phyloP scores from a whole-genome alignment of 495 filamentous ascomycete species.

The Aspergillus coremiiformis region DNA sequence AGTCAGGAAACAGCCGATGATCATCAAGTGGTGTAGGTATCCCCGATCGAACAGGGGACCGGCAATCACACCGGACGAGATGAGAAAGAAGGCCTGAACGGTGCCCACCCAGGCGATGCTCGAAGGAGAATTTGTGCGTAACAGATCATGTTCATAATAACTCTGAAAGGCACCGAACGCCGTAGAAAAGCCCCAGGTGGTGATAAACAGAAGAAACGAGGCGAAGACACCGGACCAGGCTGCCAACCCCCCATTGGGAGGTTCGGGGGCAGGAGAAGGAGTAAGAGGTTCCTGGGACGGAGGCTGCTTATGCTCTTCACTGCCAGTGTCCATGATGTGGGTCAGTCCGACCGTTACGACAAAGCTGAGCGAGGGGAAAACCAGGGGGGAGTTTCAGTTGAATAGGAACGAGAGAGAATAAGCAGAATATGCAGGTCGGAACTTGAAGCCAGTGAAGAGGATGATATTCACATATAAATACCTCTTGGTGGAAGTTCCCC shows the following conservation, averaged over 20 bases:
- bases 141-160: constrained; percentile 45
- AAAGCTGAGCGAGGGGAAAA: too few relatives aligned
- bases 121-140: constrained; percentile 37
- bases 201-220: constrained; percentile 1
- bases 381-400: too few relatives aligned
- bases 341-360: too few relatives aligned
- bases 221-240: constrained; percentile 5
- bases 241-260: constrained; percentile 4
- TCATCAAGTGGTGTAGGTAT: constrained; percentile 25
- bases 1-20: constrained; percentile 16
- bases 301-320: background rate
- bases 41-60: constrained; percentile 42
- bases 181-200: constrained; percentile 45
- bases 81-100: constrained; percentile 32
- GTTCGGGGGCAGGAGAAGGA: background rate
- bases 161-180: constrained; percentile 54
- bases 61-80: constrained; percentile 30
- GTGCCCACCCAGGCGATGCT: constrained; percentile 43
- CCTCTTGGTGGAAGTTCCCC: background rate
- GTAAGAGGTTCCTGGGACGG: background rate
- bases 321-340: too few relatives aligned
- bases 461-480: too few relatives aligned
- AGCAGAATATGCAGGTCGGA: too few relatives aligned
- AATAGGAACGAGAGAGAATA: too few relatives aligned
- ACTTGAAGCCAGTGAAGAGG: too few relatives aligned